Evolutionary conservation across 805 yeast species (phyloP), one percentile per base, ranked within the genome.

Genomic region (Isabelozyma rhagii): DNA sequence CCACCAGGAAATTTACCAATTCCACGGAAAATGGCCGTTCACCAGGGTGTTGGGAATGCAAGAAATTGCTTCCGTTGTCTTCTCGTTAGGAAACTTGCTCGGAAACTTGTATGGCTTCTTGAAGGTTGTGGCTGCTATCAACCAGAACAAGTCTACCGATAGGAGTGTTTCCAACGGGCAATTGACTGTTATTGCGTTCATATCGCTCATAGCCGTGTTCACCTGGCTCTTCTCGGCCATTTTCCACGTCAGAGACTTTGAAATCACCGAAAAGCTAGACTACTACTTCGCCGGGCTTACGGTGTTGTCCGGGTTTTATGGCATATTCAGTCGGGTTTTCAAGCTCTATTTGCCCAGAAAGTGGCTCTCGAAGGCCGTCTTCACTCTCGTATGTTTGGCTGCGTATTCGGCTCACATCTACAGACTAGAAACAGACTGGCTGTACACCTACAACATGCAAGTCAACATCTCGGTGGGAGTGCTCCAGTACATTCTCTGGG

Each of bases 21-120:
- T 89, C 69, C 97, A 94, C 66, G 99, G 99, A 0, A 94, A 94
- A 70, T 94, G 99, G 99, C 98, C 98, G 2, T 94, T 94, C 60
- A 53, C 74, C 14, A 76, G 99, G 45, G 61, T 87, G 0, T 67
- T 78, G n/a, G 96, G 96, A 0, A 72, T 87, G 10, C 99, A 94
- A 66, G 99, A 94, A 63, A 70, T 90, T 0, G 88, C 85, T 21
- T 85, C 96, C 11, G 83, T 87, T 1, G 17, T 90, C 1, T 93
- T 94, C 65, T 87, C 96, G n/a, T n/a, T 71, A 11, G 77, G 75
- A 5, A 74, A 74, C 55, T 60, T 71, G 17, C 45, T 53, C 3
- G 75, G 72, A 14, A 93, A 89, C 61, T 80, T 67, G 58, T 55
- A 67, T 46, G 83, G 82, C 6, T 72, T 71, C 49, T 57, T 55